Conservation (phyloP, 2,329 filamentous ascomycete species). For the Paraconiothyrium brasiliense region DNA sequence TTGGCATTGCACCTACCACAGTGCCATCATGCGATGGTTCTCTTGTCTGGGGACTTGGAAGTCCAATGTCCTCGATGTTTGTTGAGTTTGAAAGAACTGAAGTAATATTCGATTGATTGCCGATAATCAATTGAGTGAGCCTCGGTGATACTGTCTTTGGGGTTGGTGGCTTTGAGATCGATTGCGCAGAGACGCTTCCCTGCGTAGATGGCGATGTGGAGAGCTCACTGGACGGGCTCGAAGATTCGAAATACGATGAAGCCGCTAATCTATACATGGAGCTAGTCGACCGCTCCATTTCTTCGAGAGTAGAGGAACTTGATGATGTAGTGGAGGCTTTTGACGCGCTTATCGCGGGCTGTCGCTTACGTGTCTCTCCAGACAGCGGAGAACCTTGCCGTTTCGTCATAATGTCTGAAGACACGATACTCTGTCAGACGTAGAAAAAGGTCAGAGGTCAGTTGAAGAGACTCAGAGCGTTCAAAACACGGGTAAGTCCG, state of each 20-base stretch:
- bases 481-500: no score
- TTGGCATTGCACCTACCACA: conserved; percentile 4
- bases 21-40: conserved; percentile 10
- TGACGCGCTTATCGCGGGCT: no score
- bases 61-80: neutral
- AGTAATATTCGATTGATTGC: neutral
- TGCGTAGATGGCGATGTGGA: neutral
- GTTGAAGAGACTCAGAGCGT: no score
- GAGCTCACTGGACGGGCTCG: neutral
- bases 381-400: neutral
- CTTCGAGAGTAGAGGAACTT: neutral
- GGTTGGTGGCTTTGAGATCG: neutral
- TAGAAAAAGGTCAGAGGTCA: no score
- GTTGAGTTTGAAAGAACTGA: neutral
- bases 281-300: neutral
- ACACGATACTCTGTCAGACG: no score
- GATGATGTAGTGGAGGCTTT: neutral
- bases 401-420: neutral
- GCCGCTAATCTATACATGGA: neutral
- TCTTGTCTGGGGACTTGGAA: conserved; percentile 4
- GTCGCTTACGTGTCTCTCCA: neutral
- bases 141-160: neutral
- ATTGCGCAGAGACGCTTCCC: neutral
- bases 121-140: neutral
- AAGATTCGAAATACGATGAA: neutral